Conservation (phyloP, 2,329 filamentous ascomycete species). For the Neofusicoccum umdonicola region DNA sequence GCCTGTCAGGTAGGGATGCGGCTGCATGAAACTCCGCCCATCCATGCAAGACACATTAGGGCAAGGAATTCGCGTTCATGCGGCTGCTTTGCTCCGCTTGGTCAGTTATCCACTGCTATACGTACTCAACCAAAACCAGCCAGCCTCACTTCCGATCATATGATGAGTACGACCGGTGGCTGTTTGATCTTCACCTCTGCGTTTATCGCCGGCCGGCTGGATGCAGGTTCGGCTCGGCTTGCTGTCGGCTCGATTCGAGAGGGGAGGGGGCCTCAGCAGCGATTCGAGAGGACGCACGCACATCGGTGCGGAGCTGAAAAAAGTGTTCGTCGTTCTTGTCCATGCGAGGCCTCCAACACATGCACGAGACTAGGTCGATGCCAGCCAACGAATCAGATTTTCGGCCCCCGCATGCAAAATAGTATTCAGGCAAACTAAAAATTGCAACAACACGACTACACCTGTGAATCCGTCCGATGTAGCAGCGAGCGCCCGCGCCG, state of each 20-base stretch:
- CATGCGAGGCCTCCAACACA: conserved; percentile 7
- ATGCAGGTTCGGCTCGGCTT: background rate
- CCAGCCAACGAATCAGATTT: background rate
- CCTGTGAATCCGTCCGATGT: background rate
- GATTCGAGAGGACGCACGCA: background rate
- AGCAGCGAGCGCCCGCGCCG: background rate
- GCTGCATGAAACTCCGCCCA: background rate
- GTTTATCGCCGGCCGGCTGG: background rate
- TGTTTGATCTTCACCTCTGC: background rate
- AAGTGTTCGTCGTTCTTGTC: background rate
- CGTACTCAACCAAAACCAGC: background rate
- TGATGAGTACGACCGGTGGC: background rate
- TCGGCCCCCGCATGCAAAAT: background rate
- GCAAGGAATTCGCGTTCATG: conserved; percentile 3
- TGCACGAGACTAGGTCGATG: too few relatives aligned
- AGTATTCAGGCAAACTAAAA: background rate
- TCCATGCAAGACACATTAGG: background rate
- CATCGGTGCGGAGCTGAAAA: background rate
- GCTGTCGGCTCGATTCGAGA: background rate
- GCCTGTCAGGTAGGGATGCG: background rate
- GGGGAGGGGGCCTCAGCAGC: background rate
- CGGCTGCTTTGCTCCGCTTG: background rate
- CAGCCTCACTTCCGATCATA: background rate
- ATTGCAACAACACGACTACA: background rate
- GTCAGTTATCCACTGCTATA: background rate